Conservation (phyloP, 371 early-diverging fungal genomes). For the Nematocida ironsii region DNA sequence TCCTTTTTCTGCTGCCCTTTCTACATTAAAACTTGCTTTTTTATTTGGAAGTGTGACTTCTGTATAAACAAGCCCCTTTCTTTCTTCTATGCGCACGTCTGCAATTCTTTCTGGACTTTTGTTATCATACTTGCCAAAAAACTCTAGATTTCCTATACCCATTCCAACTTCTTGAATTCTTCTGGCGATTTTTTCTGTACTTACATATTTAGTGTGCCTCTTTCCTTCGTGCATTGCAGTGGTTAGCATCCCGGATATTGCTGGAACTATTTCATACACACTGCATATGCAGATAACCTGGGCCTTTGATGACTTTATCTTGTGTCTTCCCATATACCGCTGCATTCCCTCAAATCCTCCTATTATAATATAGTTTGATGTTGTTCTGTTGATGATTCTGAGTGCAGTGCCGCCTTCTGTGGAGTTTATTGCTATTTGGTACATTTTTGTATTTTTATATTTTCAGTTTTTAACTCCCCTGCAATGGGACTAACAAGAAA, state of each 20-base stretch:
- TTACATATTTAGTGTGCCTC: background rate
- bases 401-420: conserved; percentile 22
- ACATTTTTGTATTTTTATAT: conserved; percentile 52
- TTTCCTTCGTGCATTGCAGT: conserved; percentile 6
- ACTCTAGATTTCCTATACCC: conserved; percentile 23
- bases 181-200: background rate
- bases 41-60: conserved; percentile 7
- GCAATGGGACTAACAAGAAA: conserved; percentile 67
- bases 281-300: conserved; percentile 7
- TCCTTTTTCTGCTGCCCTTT: background rate
- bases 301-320: conserved; percentile 28
- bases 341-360: conserved; percentile 58
- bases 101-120: background rate
- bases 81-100: background rate
- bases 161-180: background rate
- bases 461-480: conserved; percentile 59
- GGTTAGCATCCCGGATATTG: conserved; percentile 19
- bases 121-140: background rate
- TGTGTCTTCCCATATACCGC: conserved; percentile 12
- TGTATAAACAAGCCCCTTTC: background rate
- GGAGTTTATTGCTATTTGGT: conserved; percentile 11
- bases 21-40: conserved; percentile 18
- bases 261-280: conserved; percentile 18
- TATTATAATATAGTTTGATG: conserved; percentile 13
- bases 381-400: conserved; percentile 19